Evolutionary conservation across 306 rosid genomes (phyloP), one percentile per base, ranked within the genome.

Genomic region (Lotus japonicus): DNA sequence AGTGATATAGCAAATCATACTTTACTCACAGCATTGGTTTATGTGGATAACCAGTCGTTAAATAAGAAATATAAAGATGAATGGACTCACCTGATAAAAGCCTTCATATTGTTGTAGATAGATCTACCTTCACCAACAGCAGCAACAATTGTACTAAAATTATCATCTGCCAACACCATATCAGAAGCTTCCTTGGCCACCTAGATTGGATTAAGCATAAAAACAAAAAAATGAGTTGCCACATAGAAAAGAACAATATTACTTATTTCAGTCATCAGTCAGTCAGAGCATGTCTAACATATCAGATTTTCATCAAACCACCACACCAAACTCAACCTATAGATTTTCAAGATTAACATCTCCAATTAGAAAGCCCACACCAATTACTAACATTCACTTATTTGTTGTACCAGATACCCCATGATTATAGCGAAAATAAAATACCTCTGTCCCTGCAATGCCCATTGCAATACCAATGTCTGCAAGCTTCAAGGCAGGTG

Each of bases 401-500:
- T 42, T 52, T 28, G 51, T 18, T 46, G 59, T 7, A 64, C 18
- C 63, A 15, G 11, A 59, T 46, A 11, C 18, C 16, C 33, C 26
- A 16, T 56, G 41, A 16, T 16, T 68, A 51, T 41, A 66, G 54
- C 2, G 4, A 42, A 62, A 56, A 61, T 10, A 63, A 15, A 53
- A 48, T 80, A 92, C 98, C 96, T 90, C 98, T 11, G 98, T 94
- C 78, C 98, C 98, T 54, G 94, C 79, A 71, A 94, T 90, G 71
- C 98, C 97, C 97, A 94, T 94, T 64, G 98, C 98, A 80, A 94
- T 50, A 59, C 98, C 98, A 54, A 90, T 94, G 80, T 94, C 98
- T 74, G 97, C 98, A 65, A 94, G 83, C 81, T 94, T 94, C 65
- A 94, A 78, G 65, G 98, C 98, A 68, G 98, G 97, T 60, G 98